Evolutionary conservation across 768 basidiomycete species (phyloP).

Genomic region (Russula earlei): DNA sequence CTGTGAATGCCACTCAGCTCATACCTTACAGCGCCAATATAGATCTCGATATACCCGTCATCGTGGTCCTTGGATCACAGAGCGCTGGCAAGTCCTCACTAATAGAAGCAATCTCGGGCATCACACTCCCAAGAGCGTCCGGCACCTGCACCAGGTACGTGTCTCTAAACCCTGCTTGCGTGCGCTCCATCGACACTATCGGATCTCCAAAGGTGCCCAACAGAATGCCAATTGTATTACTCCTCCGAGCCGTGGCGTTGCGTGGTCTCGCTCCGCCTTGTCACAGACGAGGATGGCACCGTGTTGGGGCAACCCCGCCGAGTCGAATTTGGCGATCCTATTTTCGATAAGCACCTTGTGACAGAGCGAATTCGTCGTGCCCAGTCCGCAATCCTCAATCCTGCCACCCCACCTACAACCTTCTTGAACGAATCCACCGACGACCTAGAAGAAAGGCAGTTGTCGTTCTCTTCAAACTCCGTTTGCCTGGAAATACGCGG

Average conservation of each 20-base stretch:
- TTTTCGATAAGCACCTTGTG: conserved; percentile 43
- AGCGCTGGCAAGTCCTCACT: conserved; percentile 71
- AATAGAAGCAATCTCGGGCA: conserved; percentile 68
- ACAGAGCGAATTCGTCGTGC: conserved; percentile 61
- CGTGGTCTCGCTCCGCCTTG: conserved; percentile 26
- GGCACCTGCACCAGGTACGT: conserved; percentile 66
- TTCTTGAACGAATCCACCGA: conserved; percentile 36
- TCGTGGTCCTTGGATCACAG: conserved; percentile 64
- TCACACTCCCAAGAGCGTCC: conserved; percentile 58
- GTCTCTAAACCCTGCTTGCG: background rate
- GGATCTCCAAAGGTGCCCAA: conserved; percentile 27
- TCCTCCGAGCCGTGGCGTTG: conserved; percentile 28
- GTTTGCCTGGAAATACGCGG: conserved; percentile 33
- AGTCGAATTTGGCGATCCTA: conserved; percentile 28
- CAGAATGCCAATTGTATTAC: conserved; percentile 28
- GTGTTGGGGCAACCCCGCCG: conserved; percentile 29
- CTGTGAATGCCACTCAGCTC: conserved; percentile 3
- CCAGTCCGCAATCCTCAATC: conserved; percentile 58
- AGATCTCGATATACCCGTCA: conserved; percentile 64
- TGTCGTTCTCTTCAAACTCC: conserved; percentile 31
- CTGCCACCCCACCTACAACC: conserved; percentile 25
- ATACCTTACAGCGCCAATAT: conserved; percentile 43
- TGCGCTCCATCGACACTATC: background rate
- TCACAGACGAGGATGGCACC: conserved; percentile 23
- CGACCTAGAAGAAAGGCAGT: conserved; percentile 17